Conservation (phyloP, 768 basidiomycete species). For the Leccinum ochraceum region DNA sequence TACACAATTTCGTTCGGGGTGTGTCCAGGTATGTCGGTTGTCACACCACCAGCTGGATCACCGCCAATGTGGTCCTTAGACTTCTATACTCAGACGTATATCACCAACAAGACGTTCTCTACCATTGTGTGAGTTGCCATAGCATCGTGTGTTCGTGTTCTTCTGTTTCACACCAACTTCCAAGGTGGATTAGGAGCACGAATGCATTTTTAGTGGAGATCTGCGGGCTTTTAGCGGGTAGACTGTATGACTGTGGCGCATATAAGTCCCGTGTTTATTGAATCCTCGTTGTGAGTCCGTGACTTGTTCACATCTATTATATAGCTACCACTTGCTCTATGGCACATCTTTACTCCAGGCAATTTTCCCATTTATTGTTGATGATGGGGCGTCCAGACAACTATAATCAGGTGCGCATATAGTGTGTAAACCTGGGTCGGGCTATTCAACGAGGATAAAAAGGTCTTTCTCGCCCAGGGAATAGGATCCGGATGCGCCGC, state of each 20-base stretch:
- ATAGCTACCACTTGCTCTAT: slow-evolving; percentile 24
- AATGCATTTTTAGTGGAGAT: slow-evolving; percentile 49
- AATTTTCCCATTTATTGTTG: slow-evolving; percentile 44
- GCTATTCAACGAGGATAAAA: background rate
- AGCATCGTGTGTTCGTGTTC: background rate
- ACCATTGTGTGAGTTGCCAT: slow-evolving; percentile 37
- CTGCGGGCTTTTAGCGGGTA: slow-evolving; percentile 46
- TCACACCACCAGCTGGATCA: background rate
- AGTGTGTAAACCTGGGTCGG: too few relatives aligned
- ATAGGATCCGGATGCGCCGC: slow-evolving; percentile 47
- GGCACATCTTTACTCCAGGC: slow-evolving; percentile 20
- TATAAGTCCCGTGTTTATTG: too few relatives aligned
- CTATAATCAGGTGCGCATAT: slow-evolving; percentile 42
- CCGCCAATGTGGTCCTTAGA: slow-evolving; percentile 24
- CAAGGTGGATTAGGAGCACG: slow-evolving; percentile 47
- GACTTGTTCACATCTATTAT: slow-evolving; percentile 8
- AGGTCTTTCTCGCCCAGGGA: slow-evolving; percentile 56
- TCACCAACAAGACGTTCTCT: slow-evolving; percentile 38
- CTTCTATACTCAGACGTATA: slow-evolving; percentile 40
- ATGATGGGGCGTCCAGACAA: slow-evolving; percentile 43
- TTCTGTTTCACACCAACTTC: background rate
- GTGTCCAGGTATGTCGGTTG: slow-evolving; percentile 37
- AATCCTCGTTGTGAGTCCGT: slow-evolving; percentile 36
- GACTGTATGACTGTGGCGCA: slow-evolving; percentile 48
- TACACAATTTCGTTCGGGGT: slow-evolving; percentile 42